phyloP scores from a whole-genome alignment of 2,329 filamentous ascomycete genomes.

The Diplodia seriata region DNA sequence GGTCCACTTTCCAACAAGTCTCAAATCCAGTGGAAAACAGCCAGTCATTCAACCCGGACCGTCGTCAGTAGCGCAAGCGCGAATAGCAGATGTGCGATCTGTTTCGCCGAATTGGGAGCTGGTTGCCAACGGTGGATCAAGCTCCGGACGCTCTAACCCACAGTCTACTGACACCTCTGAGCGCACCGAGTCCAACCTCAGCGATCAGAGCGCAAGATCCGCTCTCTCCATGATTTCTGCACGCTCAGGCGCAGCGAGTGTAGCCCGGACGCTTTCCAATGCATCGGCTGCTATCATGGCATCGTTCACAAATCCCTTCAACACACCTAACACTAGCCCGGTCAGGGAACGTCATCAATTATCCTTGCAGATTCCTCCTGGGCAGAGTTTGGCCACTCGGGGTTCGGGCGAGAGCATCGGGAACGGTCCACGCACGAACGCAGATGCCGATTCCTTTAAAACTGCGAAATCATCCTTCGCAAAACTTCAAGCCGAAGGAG shows the following conservation, averaged over 20 bases:
- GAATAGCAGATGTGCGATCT: constrained; percentile 28
- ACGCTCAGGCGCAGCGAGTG: constrained; percentile 48
- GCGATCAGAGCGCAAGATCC: constrained; percentile 57
- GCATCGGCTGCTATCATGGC: constrained; percentile 51
- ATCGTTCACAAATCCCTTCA: constrained; percentile 44
- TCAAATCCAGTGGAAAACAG: constrained; percentile 10
- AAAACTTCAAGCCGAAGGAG: constrained; percentile 59
- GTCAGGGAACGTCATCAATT: constrained; percentile 16
- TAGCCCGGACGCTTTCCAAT: constrained; percentile 55
- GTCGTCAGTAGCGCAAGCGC: constrained; percentile 38
- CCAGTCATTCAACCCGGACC: constrained; percentile 35
- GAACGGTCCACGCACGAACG: constrained; percentile 42
- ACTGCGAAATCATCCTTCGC: constrained; percentile 59
- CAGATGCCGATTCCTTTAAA: constrained; percentile 58
- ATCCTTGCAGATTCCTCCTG: constrained; percentile 21
- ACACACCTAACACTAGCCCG: constrained; percentile 44
- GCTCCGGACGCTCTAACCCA: constrained; percentile 41
- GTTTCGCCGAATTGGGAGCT: constrained; percentile 28
- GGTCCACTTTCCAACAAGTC: constrained; percentile 30
- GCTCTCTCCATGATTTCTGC: constrained; percentile 52
- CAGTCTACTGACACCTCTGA: constrained; percentile 60
- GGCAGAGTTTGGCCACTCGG: neutral
- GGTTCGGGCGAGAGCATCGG: constrained; percentile 48
- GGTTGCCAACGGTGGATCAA: constrained; percentile 4
- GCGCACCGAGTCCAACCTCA: constrained; percentile 63